These are phyloP conservation scores for Pichia sp. DNA, from an alignment of 1,139 yeast species.

Conservation along the genomic window DNA sequence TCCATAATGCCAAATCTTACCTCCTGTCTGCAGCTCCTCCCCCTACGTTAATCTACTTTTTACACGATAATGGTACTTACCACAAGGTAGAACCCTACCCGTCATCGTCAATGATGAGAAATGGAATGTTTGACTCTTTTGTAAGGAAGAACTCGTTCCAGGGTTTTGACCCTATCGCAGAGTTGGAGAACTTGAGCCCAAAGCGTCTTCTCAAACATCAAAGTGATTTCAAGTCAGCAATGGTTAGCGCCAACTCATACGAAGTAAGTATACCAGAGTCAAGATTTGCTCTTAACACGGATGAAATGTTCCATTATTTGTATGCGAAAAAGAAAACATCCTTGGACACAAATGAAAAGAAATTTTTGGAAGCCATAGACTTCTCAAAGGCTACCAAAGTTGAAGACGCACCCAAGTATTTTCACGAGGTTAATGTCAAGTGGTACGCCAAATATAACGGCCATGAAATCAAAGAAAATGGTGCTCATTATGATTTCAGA, in stretches of 20 bases:
- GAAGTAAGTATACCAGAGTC: slow-evolving; percentile 10
- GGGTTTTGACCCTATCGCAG: slow-evolving; percentile 22
- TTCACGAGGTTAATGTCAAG: slow-evolving; percentile 45
- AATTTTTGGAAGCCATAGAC: slow-evolving; percentile 28
- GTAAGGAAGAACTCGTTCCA: slow-evolving; percentile 12
- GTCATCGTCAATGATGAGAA: slow-evolving; percentile 28
- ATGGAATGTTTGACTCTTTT: slow-evolving; percentile 33
- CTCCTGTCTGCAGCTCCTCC: slow-evolving; percentile 41
- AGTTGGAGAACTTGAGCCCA: slow-evolving; percentile 14
- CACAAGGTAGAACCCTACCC: slow-evolving; percentile 30
- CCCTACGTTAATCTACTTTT: slow-evolving; percentile 41
- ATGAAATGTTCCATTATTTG: slow-evolving; percentile 17
- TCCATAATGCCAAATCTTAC: slow-evolving; percentile 42
- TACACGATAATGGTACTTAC: slow-evolving; percentile 40
- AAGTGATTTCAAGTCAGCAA: slow-evolving; percentile 2
- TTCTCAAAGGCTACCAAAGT: slow-evolving; percentile 29
- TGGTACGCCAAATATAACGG: slow-evolving; percentile 27
- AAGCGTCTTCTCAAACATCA: not conserved
- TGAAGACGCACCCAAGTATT: slow-evolving; percentile 42
- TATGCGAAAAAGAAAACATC: not conserved
- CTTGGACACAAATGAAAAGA: slow-evolving; percentile 17
- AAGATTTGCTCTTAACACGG: slow-evolving; percentile 12
- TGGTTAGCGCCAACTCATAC: not conserved
- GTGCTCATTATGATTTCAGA: slow-evolving; percentile 72
- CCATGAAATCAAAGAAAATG: slow-evolving; percentile 34